phyloP scores from a whole-genome alignment of 345 rosid genomes.

The Linum lewisii region DNA sequence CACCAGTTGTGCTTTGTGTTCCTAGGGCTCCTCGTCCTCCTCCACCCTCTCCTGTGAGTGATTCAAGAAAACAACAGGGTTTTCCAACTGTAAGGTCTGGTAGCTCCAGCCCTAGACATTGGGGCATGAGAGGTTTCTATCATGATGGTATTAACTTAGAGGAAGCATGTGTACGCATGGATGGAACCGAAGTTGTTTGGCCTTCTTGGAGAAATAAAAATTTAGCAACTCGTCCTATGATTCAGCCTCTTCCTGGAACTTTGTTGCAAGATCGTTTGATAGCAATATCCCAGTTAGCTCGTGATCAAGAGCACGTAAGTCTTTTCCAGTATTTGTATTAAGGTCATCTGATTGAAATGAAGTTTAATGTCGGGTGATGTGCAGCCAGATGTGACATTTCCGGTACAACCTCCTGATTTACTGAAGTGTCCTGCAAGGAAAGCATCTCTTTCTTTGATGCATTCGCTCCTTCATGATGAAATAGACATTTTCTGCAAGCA shows the following conservation, averaged over 20 bases:
- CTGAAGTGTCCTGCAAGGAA: conserved; percentile 46
- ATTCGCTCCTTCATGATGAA: conserved; percentile 64
- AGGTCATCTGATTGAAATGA: conserved; percentile 5
- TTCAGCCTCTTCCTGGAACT: conserved; percentile 81
- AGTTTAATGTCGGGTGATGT: conserved; percentile 21
- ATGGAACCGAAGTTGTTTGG: conserved; percentile 87
- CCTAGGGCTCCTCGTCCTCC: conserved; percentile 94
- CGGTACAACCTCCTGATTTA: conserved; percentile 65
- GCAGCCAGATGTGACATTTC: conserved; percentile 89
- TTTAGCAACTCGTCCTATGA: conserved; percentile 59
- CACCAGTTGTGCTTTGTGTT: conserved; percentile 93
- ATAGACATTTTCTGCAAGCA: conserved; percentile 82
- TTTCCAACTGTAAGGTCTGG: conserved; percentile 97
- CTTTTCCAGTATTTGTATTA: conserved; percentile 8
- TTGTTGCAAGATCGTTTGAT: conserved; percentile 77
- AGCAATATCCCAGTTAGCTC: conserved; percentile 81
- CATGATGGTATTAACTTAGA: conserved; percentile 64
- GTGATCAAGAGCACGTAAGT: conserved; percentile 93
- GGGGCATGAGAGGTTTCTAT: conserved; percentile 88
- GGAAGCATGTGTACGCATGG: conserved; percentile 54
- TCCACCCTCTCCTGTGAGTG: conserved; percentile 86
- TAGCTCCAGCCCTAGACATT: conserved; percentile 97
- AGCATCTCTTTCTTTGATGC: conserved; percentile 59
- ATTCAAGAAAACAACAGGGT: conserved; percentile 78
- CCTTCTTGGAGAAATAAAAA: conserved; percentile 93